Conservation (phyloP, 2,329 filamentous ascomycete genomes). For the Pseudogymnoascus sp. region DNA sequence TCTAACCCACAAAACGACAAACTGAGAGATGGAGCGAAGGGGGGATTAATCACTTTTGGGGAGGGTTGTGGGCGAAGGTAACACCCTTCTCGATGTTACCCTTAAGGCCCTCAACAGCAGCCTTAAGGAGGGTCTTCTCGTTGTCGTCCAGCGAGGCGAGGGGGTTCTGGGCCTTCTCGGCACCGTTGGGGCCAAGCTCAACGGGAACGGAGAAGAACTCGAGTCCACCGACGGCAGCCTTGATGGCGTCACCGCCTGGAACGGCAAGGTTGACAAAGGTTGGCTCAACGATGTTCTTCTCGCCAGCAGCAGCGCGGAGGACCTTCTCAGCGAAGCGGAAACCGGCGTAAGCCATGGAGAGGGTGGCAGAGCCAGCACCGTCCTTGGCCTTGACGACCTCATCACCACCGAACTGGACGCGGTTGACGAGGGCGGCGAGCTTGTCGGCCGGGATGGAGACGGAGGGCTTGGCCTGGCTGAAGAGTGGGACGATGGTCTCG, state of each 20-base stretch:
- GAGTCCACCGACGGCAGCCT: constrained; percentile 67
- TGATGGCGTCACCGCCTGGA: constrained; percentile 74
- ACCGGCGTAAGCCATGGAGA: constrained; percentile 93
- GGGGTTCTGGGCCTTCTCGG: constrained; percentile 77
- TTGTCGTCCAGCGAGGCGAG: constrained; percentile 71
- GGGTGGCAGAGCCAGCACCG: constrained; percentile 79
- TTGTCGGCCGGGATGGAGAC: constrained; percentile 82
- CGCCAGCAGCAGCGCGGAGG: constrained; percentile 85
- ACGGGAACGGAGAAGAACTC: constrained; percentile 97
- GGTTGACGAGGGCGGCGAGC: constrained; percentile 84
- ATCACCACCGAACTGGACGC: constrained; percentile 96
- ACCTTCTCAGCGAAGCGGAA: constrained; percentile 95
- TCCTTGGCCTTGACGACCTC: constrained; percentile 96
- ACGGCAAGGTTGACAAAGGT: constrained; percentile 96
- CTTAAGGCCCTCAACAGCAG: constrained; percentile 70
- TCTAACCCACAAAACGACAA: constrained; percentile 2
- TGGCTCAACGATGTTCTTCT: constrained; percentile 89
- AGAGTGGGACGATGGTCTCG: constrained; percentile 94
- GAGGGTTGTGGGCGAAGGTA: constrained; percentile 79
- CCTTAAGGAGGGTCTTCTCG: constrained; percentile 82
- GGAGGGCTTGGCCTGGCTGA: constrained; percentile 79
- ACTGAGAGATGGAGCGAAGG: constrained; percentile 20
- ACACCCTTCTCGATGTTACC: constrained; percentile 93
- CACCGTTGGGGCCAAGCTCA: constrained; percentile 82
- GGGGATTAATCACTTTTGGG: constrained; percentile 67